Evolutionary conservation across 495 filamentous ascomycete species (phyloP).

Genomic region (Staphylotrichum tortipilum): DNA sequence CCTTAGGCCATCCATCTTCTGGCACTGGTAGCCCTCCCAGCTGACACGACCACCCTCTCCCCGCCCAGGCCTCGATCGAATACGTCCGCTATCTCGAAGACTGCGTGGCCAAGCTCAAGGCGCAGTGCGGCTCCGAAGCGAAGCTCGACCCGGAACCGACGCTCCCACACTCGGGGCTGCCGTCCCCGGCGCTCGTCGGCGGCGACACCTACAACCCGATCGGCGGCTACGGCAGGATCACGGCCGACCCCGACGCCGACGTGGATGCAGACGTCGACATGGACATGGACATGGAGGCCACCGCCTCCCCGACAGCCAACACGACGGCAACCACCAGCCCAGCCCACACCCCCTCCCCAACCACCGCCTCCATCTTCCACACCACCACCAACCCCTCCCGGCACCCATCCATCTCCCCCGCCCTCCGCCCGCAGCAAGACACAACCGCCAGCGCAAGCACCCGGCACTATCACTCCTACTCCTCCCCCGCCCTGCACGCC

Average conservation of each 20-base stretch:
- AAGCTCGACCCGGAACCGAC: slow-evolving; percentile 7
- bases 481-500: slow-evolving; percentile 7
- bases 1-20: no score
- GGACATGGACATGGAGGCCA: slow-evolving; percentile 33
- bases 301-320: background rate
- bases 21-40: background rate
- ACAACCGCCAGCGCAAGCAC: background rate
- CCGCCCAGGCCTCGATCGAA: slow-evolving; percentile 77
- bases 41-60: background rate
- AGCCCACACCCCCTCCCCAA: slow-evolving; percentile 20
- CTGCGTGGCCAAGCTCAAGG: slow-evolving; percentile 76
- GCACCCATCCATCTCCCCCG: slow-evolving; percentile 42
- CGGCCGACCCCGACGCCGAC: background rate
- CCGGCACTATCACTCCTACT: slow-evolving; percentile 36
- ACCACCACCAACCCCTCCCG: slow-evolving; percentile 21
- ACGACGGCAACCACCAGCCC: background rate
- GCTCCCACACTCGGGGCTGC: slow-evolving; percentile 4
- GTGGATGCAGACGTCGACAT: slow-evolving; percentile 26
- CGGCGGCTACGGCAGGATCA: slow-evolving; percentile 18
- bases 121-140: slow-evolving; percentile 32
- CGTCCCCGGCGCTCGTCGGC: slow-evolving; percentile 18
- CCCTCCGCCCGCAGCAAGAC: slow-evolving; percentile 32
- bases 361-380: slow-evolving; percentile 16
- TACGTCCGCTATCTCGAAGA: slow-evolving; percentile 91
- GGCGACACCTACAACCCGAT: slow-evolving; percentile 20